Evolutionary conservation across 1,139 yeast species (phyloP).

Genomic region (Blastobotrys buckinghamii): DNA sequence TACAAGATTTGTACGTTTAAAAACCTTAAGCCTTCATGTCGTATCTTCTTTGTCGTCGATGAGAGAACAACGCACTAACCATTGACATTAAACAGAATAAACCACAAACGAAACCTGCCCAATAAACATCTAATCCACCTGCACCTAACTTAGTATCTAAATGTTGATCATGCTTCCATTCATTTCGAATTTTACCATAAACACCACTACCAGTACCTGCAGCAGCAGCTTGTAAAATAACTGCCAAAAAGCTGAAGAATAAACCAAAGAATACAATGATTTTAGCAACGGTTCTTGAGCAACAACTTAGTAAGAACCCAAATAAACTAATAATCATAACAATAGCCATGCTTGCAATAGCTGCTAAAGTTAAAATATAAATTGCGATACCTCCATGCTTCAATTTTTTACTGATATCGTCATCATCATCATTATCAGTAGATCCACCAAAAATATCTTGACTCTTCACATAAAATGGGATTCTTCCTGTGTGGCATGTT

Average conservation of each 20-base stretch:
- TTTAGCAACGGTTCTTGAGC: constrained; percentile 5
- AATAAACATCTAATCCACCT: constrained; percentile 7
- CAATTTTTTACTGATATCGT: background rate
- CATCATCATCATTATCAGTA: background rate
- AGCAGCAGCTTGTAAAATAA: background rate
- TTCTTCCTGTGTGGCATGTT: background rate
- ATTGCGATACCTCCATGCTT: constrained; percentile 9
- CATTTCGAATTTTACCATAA: constrained; percentile 1
- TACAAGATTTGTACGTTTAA: too few species aligned
- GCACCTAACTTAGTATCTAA: constrained; percentile 4
- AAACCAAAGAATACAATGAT: background rate
- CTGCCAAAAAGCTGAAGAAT: background rate
- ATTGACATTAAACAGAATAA: background rate
- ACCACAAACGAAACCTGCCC: constrained; percentile 3
- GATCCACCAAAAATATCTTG: background rate
- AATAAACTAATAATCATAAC: background rate
- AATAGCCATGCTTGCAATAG: background rate
- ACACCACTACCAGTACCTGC: constrained; percentile 6
- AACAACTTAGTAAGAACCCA: constrained; percentile 5
- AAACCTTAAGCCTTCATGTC: background rate
- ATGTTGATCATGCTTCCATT: background rate
- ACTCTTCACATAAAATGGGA: constrained; percentile 1
- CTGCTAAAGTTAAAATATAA: constrained; percentile 6
- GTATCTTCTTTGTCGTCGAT: background rate
- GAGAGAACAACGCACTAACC: background rate